Percentiles rank a stretch among this genome's conserved stretches.
These are phyloP conservation scores for Trametes coccinea DNA, from an alignment of 768 basidiomycete species.

Conservation along the genomic window DNA sequence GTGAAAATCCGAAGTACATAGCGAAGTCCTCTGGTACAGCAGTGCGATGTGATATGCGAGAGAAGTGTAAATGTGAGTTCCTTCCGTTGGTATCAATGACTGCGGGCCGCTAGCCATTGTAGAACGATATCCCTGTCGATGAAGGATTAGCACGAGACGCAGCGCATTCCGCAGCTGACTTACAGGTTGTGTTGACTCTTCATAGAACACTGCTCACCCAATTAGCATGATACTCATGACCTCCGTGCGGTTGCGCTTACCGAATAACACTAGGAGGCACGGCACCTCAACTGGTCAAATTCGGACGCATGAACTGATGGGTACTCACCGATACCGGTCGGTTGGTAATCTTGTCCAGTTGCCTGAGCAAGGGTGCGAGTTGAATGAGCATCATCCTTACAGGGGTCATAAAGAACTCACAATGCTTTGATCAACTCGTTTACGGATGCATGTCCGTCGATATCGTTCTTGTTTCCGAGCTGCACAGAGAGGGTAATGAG, in stretches of 20 bases:
- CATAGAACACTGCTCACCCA: slow-evolving; percentile 78
- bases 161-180: slow-evolving; percentile 29
- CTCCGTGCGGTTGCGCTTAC: slow-evolving; percentile 40
- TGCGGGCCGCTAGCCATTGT: slow-evolving; percentile 79
- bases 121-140: slow-evolving; percentile 74
- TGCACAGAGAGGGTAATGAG: slow-evolving; percentile 29
- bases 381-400: background rate
- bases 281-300: background rate
- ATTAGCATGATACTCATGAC: background rate
- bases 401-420: slow-evolving; percentile 42
- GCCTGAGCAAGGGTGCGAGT: slow-evolving; percentile 37
- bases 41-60: background rate
- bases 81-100: slow-evolving; percentile 47
- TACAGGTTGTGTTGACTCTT: slow-evolving; percentile 93
- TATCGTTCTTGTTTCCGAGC: slow-evolving; percentile 94
- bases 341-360: slow-evolving; percentile 78
- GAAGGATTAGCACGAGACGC: slow-evolving; percentile 10
- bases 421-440: slow-evolving; percentile 81
- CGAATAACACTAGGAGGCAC: slow-evolving; percentile 66
- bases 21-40: slow-evolving; percentile 13
- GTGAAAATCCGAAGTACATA: slow-evolving; percentile 15
- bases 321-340: slow-evolving; percentile 81
- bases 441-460: slow-evolving; percentile 72
- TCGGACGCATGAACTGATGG: background rate
- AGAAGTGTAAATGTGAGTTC: background rate